These are phyloP conservation scores for Podila verticillata DNA, from an alignment of 192 early-diverging fungal genomes.

Conservation along the genomic window DNA sequence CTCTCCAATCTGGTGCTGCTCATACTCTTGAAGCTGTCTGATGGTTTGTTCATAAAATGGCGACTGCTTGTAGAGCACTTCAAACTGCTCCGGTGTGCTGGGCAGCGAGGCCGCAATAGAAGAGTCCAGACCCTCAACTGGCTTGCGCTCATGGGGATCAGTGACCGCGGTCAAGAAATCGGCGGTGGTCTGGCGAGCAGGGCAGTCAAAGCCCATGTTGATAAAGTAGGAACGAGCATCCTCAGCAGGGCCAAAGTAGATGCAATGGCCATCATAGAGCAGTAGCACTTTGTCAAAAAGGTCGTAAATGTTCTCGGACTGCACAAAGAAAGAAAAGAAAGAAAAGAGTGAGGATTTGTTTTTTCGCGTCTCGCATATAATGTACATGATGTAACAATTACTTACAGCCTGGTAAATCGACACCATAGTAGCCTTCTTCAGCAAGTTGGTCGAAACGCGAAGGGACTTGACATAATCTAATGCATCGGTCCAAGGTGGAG, in stretches of 20 bases:
- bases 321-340: not conserved
- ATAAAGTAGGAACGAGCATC: slow-evolving; percentile 68
- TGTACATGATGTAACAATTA: slow-evolving; percentile 50
- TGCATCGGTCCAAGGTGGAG: not conserved
- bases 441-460: slow-evolving; percentile 73
- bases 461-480: slow-evolving; percentile 76
- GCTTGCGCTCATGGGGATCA: slow-evolving; percentile 62
- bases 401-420: slow-evolving; percentile 73
- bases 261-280: slow-evolving; percentile 69
- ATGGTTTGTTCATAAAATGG: slow-evolving; percentile 47
- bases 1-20: slow-evolving; percentile 8
- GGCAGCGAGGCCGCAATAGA: slow-evolving; percentile 51
- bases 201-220: slow-evolving; percentile 65
- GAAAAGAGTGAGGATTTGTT: not conserved
- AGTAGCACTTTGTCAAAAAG: slow-evolving; percentile 75
- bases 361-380: too few species aligned
- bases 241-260: slow-evolving; percentile 70
- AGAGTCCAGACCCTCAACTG: slow-evolving; percentile 59
- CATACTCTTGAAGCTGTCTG: slow-evolving; percentile 49
- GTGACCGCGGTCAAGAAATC: slow-evolving; percentile 79
- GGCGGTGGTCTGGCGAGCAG: slow-evolving; percentile 69
- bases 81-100: slow-evolving; percentile 65
- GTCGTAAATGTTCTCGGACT: slow-evolving; percentile 73
- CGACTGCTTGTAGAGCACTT: slow-evolving; percentile 57
- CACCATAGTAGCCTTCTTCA: slow-evolving; percentile 66